Base-by-base conservation (phyloP, 352 stramenopile species). In the Globisporangium acanthophoron region DNA sequence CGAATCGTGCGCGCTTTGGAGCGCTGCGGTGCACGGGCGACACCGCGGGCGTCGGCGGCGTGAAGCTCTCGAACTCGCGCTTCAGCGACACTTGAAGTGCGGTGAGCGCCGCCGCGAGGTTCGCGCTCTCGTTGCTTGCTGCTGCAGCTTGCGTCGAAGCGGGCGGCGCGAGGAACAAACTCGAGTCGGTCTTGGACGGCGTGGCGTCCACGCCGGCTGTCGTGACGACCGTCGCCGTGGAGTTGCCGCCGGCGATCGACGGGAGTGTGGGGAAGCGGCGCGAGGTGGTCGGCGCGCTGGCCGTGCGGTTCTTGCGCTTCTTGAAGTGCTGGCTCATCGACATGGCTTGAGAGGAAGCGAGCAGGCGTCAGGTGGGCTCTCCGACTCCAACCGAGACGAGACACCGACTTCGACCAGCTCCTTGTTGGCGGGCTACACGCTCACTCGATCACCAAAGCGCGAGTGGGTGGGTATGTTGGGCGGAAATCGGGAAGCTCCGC, bases 1-100 rank as follows among this genome's bases (percentile, higher is more conserved):
- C 78, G 40, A 88, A 85, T 1, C 83, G 76, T 5, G 75, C 65
- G 41, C 80, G 80, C 66, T 93, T 93, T 37, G 68, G 27, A 4
- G 51, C 56, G 12, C 70, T 64, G 9, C 76, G 73, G 27, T 90
- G 73, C 27, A 70, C 70, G 15, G 83, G 83, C 9, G 83, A 93
- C 0, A 79, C 83, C 8, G 75, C 80, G 0, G 83, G 83, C 27
- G 83, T 93, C 0, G 83, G 83, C 4, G 83, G 80, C 41, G 81
- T 73, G 33, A 87, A 87, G 51, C 73, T 85, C 27, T 89, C 76
- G 37, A 86, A 69, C 54, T 89, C 78, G 51, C 79, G 80, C 63
- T 86, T 89, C 24, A 90, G 65, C 43, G 83, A 90, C 15, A 93
- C 75, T 59, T 90, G 82, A 20, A 93, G 79, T 24, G 79, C 78